Conservation (phyloP, 2,329 filamentous ascomycete genomes). For the Claviceps purpurea region DNA sequence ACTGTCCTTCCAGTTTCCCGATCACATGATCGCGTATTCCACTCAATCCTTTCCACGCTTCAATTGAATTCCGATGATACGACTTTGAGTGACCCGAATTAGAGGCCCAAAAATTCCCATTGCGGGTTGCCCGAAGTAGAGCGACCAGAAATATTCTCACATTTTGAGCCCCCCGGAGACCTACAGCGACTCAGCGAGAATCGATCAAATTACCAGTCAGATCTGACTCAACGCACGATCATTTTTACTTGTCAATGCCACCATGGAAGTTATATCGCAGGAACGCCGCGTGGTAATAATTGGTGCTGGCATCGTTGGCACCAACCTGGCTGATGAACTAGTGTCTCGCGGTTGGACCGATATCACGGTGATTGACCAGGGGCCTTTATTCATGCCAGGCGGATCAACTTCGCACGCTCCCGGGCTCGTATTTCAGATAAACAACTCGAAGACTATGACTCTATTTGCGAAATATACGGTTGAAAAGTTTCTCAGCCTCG, state of each 20-base stretch:
- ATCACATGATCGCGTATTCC: conserved; percentile 1
- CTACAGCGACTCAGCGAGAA: no score
- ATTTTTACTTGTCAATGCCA: neutral
- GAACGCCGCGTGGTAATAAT: conserved; percentile 41
- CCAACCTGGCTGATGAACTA: conserved; percentile 51
- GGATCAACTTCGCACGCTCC: conserved; percentile 54
- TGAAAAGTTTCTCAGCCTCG: conserved; percentile 42
- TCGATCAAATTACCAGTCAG: no score
- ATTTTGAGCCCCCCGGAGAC: no score
- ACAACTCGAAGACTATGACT: conserved; percentile 42
- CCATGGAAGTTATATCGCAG: conserved; percentile 17
- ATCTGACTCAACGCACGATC: no score
- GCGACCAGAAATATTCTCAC: no score
- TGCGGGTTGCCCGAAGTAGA: no score
- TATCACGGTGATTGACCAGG: conserved; percentile 53
- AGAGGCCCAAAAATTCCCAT: no score
- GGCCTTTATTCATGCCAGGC: conserved; percentile 47
- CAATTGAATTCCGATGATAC: neutral
- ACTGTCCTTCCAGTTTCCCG: neutral
- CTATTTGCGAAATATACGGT: conserved; percentile 47
- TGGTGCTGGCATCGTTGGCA: conserved; percentile 51
- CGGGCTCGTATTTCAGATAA: conserved; percentile 51
- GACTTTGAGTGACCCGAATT: neutral
- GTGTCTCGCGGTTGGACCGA: conserved; percentile 47
- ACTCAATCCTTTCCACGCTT: neutral